Percentiles rank a stretch among this genome's conserved stretches.
Evolutionary conservation across 805 yeast species (phyloP).

Genomic region (Wickerhamiella allomyrinae): DNA sequence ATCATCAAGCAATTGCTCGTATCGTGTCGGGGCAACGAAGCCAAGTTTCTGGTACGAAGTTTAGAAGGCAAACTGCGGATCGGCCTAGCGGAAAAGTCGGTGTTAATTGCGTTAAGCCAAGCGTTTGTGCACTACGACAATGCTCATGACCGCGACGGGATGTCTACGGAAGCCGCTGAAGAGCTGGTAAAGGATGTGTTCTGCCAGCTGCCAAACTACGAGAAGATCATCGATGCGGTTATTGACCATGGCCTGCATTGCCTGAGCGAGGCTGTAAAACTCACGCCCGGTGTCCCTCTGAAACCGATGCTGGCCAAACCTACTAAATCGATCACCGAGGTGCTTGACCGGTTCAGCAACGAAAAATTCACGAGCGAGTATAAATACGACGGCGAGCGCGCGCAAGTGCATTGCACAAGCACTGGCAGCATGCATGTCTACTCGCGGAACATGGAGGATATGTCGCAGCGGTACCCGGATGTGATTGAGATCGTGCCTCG

Average conservation of each 20-base stretch:
- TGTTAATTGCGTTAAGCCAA: slow-evolving; percentile 68
- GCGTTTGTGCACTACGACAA: slow-evolving; percentile 58
- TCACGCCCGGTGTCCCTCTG: slow-evolving; percentile 86
- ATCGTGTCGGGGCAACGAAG: slow-evolving; percentile 73
- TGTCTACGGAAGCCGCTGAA: slow-evolving; percentile 49
- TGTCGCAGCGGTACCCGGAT: slow-evolving; percentile 94
- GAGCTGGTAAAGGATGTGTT: slow-evolving; percentile 71
- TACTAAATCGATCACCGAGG: slow-evolving; percentile 84
- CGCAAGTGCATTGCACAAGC: slow-evolving; percentile 69
- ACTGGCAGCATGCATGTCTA: slow-evolving; percentile 59
- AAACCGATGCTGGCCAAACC: slow-evolving; percentile 99
- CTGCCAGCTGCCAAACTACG: slow-evolving; percentile 84
- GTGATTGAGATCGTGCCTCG: slow-evolving; percentile 54
- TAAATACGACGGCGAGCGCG: slow-evolving; percentile 96
- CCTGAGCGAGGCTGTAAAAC: slow-evolving; percentile 49
- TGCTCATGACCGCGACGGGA: slow-evolving; percentile 26
- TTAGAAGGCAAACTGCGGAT: slow-evolving; percentile 87
- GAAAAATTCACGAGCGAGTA: slow-evolving; percentile 87
- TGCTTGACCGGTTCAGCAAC: slow-evolving; percentile 74
- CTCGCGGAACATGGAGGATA: slow-evolving; percentile 91
- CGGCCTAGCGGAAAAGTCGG: slow-evolving; percentile 89
- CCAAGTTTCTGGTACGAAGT: slow-evolving; percentile 79
- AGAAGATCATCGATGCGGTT: slow-evolving; percentile 53
- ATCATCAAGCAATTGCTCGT: slow-evolving; percentile 74
- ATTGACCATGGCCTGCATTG: slow-evolving; percentile 53